Evolutionary conservation across 2,329 filamentous ascomycete genomes (phyloP), one percentile per base, ranked within the genome.

Genomic region (Fusarium pseudoanthophilum): DNA sequence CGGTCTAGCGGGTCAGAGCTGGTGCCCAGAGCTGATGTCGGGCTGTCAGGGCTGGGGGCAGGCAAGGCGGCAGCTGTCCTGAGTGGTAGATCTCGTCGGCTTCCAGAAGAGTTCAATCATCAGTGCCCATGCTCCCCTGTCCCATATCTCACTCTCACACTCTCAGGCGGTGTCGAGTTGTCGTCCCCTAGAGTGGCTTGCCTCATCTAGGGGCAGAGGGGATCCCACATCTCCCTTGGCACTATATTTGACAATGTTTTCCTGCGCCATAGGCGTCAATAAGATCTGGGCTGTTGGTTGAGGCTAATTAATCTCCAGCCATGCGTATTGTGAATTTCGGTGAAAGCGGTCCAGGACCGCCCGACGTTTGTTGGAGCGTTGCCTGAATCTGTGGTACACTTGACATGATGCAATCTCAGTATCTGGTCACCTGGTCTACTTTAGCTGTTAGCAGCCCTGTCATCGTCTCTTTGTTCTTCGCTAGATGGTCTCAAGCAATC

Each of bases 221-320:
- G 60, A 72, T 42, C 63, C 51, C 68, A 67, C 72, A 49, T 60
- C 60, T 58, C 52, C 46, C 71, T 72, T 75, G 71, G 53, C 75
- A 68, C 60, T 58, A 55, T 72, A 61, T 61, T 55, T 55, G 51
- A 43, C 30, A 49, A 69, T 60, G 49, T 69, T 72, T 64, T 75
- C 55, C 64, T 66, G 60, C 71, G 64, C 64, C 63, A 68, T 59
- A 61, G 52, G 46, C 48, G 68, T 65, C 56, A 52, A 65, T 51
- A 72, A 36, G 62, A 55, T 52, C 56, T 64, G 36, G 66, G 67
- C 53, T 60, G 56, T 43, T 71, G 53, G 57, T 61, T 63, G 62
- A 73, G 64, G 65, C 71, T 67, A 78, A 75, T 76, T 64, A 77
- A 76, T 75, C 72, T 75, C 74, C 60, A 76, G 67, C 67, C 69